phyloP scores from a whole-genome alignment of 2,329 filamentous ascomycete species.

The Colletotrichum sp. region DNA sequence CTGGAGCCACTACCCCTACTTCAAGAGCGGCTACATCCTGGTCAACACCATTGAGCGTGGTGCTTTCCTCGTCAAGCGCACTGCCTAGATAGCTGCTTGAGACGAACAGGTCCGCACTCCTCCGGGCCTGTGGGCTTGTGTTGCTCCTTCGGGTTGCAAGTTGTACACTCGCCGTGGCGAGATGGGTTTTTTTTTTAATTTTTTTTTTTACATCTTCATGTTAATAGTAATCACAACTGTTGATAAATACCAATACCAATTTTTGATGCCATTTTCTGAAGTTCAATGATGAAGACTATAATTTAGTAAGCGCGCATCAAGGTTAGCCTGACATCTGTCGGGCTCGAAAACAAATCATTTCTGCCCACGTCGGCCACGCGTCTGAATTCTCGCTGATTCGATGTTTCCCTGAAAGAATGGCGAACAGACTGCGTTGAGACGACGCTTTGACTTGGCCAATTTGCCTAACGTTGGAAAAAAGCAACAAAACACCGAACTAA shows the following conservation, averaged over 20 bases:
- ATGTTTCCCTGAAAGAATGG: neutral
- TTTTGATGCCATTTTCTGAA: neutral
- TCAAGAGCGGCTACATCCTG: constrained; percentile 24
- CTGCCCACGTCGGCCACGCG: neutral
- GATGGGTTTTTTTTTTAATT: no score
- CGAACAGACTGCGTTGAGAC: neutral
- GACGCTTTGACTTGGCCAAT: neutral
- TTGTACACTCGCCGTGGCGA: neutral
- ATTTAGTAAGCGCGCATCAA: neutral
- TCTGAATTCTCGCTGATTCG: neutral
- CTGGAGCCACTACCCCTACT: constrained; percentile 25
- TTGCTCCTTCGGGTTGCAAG: neutral
- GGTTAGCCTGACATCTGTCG: neutral
- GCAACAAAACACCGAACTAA: neutral
- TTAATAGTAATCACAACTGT: neutral
- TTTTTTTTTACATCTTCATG: neutral
- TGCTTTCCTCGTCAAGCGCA: constrained; percentile 23
- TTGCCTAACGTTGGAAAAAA: neutral
- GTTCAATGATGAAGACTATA: accelerated
- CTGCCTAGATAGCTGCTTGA: neutral
- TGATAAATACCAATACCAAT: neutral
- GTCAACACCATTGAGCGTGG: constrained; percentile 27
- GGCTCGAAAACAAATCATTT: neutral
- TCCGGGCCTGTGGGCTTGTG: neutral
- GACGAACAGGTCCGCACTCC: neutral